These are phyloP conservation scores for Lathyrus oleraceus DNA, from an alignment of 306 rosid genomes.

Conservation along the genomic window DNA sequence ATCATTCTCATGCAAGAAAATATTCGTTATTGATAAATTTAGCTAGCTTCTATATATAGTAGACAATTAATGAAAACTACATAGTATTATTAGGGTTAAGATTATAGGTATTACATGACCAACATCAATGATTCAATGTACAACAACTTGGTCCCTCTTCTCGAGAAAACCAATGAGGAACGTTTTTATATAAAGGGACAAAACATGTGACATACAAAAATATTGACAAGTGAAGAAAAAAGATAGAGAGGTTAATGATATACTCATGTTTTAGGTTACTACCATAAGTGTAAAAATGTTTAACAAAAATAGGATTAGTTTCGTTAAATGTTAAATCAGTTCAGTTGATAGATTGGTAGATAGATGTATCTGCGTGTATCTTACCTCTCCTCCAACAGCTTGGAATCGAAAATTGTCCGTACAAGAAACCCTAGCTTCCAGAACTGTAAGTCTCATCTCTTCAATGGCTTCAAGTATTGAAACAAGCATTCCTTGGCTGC, in stretches of 20 bases:
- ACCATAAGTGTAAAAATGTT: too few species aligned
- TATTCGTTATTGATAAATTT: constrained; percentile 6
- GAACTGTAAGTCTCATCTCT: constrained; percentile 78
- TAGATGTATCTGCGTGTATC: background rate
- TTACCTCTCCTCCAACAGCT: constrained; percentile 92
- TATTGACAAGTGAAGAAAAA: constrained; percentile 4
- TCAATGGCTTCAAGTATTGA: constrained; percentile 80
- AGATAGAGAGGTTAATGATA: background rate
- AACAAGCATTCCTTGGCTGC: constrained; percentile 84
- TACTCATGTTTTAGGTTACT: background rate
- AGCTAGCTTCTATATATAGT: background rate
- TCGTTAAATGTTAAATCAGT: too few species aligned
- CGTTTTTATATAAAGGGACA: constrained; percentile 35
- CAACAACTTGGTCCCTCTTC: constrained; percentile 13
- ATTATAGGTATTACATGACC: constrained; percentile 19
- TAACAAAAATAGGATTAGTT: too few species aligned
- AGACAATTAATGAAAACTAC: constrained; percentile 6
- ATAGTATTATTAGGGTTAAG: constrained; percentile 33
- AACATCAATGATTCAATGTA: constrained; percentile 17
- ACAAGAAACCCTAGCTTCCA: constrained; percentile 99
- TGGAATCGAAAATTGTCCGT: constrained; percentile 74
- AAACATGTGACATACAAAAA: constrained; percentile 35
- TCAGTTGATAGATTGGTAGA: too few species aligned
- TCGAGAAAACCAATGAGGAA: constrained; percentile 31
- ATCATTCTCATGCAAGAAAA: constrained; percentile 20